These are phyloP conservation scores for Phaeolepiota aurea DNA, from an alignment of 768 basidiomycete species.

Conservation along the genomic window DNA sequence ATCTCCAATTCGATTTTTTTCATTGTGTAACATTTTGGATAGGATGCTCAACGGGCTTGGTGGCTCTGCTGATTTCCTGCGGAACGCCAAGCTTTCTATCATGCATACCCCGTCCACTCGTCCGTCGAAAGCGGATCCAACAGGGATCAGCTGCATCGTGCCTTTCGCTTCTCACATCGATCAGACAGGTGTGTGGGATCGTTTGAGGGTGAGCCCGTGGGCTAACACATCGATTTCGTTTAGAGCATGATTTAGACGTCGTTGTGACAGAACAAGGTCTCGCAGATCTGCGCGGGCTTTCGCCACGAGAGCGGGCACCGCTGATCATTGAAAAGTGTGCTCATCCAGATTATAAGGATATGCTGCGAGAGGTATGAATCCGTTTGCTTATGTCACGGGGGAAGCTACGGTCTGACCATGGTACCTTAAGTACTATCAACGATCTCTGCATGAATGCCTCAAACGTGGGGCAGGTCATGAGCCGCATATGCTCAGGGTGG, in stretches of 20 bases:
- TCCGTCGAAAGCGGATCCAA: constrained; percentile 38
- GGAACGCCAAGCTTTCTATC: constrained; percentile 41
- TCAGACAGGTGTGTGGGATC: constrained; percentile 34
- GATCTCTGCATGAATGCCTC: constrained; percentile 32
- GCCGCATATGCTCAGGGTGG: constrained; percentile 37
- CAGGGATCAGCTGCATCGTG: constrained; percentile 41
- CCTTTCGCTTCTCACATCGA: constrained; percentile 40
- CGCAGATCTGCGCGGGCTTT: constrained; percentile 36
- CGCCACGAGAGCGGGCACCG: constrained; percentile 36
- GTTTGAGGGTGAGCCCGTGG: no score
- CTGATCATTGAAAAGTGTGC: constrained; percentile 40
- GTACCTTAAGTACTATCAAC: constrained; percentile 29
- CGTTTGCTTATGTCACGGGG: constrained; percentile 3
- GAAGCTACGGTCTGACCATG: background rate
- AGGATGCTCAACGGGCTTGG: constrained; percentile 43
- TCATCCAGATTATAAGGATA: constrained; percentile 36
- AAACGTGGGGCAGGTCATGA: constrained; percentile 35
- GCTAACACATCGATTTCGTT: no score
- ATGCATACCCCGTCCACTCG: constrained; percentile 43
- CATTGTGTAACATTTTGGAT: background rate
- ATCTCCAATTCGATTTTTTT: background rate
- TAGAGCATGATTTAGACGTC: constrained; percentile 40
- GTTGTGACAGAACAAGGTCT: constrained; percentile 42
- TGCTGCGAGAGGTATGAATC: constrained; percentile 25
- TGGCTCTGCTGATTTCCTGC: constrained; percentile 38